These are phyloP conservation scores for Triangularia verruculosa DNA, from an alignment of 2,329 filamentous ascomycete species.

Conservation along the genomic window DNA sequence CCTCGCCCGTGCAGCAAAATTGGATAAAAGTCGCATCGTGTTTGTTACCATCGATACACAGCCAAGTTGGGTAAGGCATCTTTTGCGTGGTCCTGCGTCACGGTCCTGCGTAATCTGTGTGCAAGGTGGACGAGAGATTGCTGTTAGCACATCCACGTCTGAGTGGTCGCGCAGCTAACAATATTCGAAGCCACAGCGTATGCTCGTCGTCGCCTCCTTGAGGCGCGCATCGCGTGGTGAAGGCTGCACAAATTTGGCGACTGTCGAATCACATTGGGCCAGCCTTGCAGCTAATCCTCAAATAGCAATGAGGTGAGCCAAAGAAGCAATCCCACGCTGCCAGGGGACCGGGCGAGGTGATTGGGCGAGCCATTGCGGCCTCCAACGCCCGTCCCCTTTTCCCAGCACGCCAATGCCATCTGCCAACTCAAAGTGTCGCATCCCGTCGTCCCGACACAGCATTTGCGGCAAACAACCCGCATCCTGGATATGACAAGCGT, in stretches of 20 bases:
- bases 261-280: neutral
- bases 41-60: neutral
- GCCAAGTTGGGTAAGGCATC: neutral
- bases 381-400: neutral
- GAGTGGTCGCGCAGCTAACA: too few species aligned
- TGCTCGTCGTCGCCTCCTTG: neutral
- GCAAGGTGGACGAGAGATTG: neutral
- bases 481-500: constrained; percentile 8
- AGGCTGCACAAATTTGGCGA: neutral
- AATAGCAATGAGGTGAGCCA: constrained; percentile 23
- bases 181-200: neutral
- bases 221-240: neutral
- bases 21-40: neutral
- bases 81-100: neutral
- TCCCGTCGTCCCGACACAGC: constrained; percentile 6
- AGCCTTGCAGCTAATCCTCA: constrained; percentile 15
- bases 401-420: neutral
- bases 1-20: neutral
- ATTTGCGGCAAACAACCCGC: constrained; percentile 9
- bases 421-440: constrained; percentile 7
- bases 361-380: constrained; percentile 16
- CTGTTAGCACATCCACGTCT: neutral
- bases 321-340: constrained; percentile 13
- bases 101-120: neutral
- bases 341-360: constrained; percentile 4